Conservation (phyloP, 2,329 filamentous ascomycete genomes). For the Venturiaceae sp. region DNA sequence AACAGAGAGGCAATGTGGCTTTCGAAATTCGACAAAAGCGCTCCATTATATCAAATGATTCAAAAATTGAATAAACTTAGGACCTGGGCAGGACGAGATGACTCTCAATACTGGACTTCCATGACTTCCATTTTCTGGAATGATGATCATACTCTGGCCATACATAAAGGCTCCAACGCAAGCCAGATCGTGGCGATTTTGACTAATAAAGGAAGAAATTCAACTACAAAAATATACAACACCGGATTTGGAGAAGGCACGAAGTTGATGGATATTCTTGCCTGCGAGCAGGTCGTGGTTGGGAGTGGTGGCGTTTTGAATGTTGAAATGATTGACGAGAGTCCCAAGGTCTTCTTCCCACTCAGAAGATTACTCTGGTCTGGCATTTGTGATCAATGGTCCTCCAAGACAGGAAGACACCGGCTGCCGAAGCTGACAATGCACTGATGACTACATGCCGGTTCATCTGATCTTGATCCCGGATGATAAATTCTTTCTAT, state of each 20-base stretch:
- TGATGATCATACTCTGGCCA: slow-evolving; percentile 32
- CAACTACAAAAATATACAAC: slow-evolving; percentile 11
- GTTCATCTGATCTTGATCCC: no score
- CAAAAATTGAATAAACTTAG: slow-evolving; percentile 32
- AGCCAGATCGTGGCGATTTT: slow-evolving; percentile 34
- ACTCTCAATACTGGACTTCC: slow-evolving; percentile 30
- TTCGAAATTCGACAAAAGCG: slow-evolving; percentile 27
- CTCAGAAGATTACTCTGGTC: not conserved
- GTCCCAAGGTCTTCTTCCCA: slow-evolving; percentile 22
- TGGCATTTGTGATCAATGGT: not conserved
- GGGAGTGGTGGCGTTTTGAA: slow-evolving; percentile 15
- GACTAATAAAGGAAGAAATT: slow-evolving; percentile 19
- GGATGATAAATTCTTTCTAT: no score
- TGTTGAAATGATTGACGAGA: slow-evolving; percentile 20
- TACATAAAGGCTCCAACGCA: slow-evolving; percentile 33
- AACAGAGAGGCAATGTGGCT: slow-evolving; percentile 31
- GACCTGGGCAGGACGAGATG: slow-evolving; percentile 28
- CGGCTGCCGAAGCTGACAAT: no score
- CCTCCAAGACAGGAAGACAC: no score
- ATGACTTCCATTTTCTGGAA: slow-evolving; percentile 33
- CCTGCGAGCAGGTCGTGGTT: slow-evolving; percentile 18
- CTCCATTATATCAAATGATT: slow-evolving; percentile 28
- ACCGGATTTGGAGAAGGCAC: slow-evolving; percentile 16
- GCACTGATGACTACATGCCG: no score
- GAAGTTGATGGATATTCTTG: slow-evolving; percentile 18